Evolutionary conservation across 2,329 filamentous ascomycete genomes (phyloP), one percentile per base, ranked within the genome.

Genomic region (Pseudodiploospora longispora): DNA sequence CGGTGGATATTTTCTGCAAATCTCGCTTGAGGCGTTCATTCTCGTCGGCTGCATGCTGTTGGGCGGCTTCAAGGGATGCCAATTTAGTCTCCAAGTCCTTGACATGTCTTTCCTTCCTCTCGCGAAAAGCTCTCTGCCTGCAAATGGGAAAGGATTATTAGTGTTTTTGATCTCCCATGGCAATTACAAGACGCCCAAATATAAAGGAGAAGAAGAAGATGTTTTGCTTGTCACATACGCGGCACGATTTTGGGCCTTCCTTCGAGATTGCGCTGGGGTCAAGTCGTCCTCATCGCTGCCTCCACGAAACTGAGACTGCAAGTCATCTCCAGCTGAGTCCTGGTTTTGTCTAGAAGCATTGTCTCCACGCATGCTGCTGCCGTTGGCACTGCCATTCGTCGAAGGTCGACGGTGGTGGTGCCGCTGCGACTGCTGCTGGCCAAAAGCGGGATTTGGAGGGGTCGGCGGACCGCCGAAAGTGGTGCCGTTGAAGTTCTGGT

Each of bases 111-210:
- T 97, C 91, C 65, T 97, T 97, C 54, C 91, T 84, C 66, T 97
- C 91, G 48, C 91, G 87, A 64, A 97, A 97, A 30, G 93, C 91
- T 55, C 91, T 84, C 74, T 97, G 93, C 39, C 91, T 96, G 19
- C 19, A 50, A 29, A 32, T 12, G n/a, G 29, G 30, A 29, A 6
- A 6, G 10, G 12, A 33, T 46, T 29, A 44, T 10, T 10, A 3
- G 3, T 42, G 27, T 47, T 19, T n/a, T 28, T 38, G 30, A 27
- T 39, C 6, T 27, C 19, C 19, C 19, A 19, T 19, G 9, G 40
- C 34, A n/a, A 30, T n/a, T 6, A n/a, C 27, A 28, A 6, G 7
- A 35, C 12, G 10, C 28, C 12, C 8, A n/a, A 40, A 5, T 4
- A 27, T 8, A 27, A 27, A 27, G 12, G 33, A 19, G 4, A 4